Percentiles rank a stretch among this genome's conserved stretches.
Evolutionary conservation across 441 rosid genomes (phyloP).

Genomic region (Syzygium malaccense): DNA sequence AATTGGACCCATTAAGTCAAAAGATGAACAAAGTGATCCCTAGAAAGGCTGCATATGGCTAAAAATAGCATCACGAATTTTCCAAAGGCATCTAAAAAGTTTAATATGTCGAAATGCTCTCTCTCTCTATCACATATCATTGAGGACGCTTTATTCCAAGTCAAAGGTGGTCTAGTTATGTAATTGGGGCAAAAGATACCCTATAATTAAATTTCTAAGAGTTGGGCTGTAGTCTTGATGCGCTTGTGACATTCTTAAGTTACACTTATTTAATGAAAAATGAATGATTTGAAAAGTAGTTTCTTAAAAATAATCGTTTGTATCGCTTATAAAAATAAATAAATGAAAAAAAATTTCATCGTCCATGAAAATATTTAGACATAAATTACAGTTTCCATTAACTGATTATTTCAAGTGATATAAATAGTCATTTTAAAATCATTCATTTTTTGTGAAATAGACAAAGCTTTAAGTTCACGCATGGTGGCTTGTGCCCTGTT

Average conservation of each 20-base stretch:
- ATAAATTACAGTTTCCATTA: neutral
- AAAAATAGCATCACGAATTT: neutral
- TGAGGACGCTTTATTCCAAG: neutral
- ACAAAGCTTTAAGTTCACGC: rapidly evolving
- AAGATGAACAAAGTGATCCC: neutral
- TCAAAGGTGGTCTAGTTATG: neutral
- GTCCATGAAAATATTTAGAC: neutral
- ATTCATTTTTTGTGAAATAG: rapidly evolving
- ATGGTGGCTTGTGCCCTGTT: neutral
- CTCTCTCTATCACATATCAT: neutral
- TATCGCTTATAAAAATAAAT: neutral
- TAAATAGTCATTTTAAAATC: rapidly evolving
- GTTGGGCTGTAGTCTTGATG: neutral
- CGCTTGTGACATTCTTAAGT: too few relatives aligned
- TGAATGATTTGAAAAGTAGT: neutral
- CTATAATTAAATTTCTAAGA: neutral
- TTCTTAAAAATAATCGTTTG: neutral
- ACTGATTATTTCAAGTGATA: neutral
- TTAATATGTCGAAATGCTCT: neutral
- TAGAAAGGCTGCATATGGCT: neutral
- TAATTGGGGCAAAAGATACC: neutral
- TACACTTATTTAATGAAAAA: rapidly evolving
- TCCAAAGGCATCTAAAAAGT: neutral
- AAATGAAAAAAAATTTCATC: neutral
- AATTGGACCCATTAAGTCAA: neutral